These are phyloP conservation scores for Zasmidium angulare DNA, from an alignment of 2,329 filamentous ascomycete genomes.

Conservation along the genomic window DNA sequence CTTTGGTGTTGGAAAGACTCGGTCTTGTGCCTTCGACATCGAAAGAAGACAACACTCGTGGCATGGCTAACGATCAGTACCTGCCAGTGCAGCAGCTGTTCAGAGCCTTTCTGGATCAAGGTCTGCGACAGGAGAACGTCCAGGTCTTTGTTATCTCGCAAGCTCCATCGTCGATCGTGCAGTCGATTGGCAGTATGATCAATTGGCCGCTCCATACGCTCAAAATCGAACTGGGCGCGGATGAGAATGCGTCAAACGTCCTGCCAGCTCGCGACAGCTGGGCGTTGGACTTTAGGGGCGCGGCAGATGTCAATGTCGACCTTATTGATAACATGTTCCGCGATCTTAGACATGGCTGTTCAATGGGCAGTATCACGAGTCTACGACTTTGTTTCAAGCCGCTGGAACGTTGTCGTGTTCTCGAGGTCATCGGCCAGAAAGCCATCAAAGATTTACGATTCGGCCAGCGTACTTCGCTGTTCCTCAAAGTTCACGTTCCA, in stretches of 20 bases:
- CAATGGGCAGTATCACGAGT: slow-evolving; percentile 26
- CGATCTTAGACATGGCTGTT: slow-evolving; percentile 15
- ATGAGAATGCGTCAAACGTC: neutral
- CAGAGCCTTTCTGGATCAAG: slow-evolving; percentile 4
- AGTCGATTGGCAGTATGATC: slow-evolving; percentile 8
- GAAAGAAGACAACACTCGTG: slow-evolving; percentile 1
- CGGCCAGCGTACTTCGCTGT: slow-evolving; percentile 28
- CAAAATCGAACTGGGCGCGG: slow-evolving; percentile 15
- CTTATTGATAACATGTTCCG: slow-evolving; percentile 14
- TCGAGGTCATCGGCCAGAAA: slow-evolving; percentile 33
- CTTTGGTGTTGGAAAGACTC: slow-evolving; percentile 17
- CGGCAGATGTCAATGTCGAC: slow-evolving; percentile 11
- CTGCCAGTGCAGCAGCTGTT: slow-evolving; percentile 16
- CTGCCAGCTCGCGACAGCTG: slow-evolving; percentile 8
- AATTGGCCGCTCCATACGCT: slow-evolving; percentile 19
- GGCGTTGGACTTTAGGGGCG: slow-evolving; percentile 10
- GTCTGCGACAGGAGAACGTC: slow-evolving; percentile 3
- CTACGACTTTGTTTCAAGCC: slow-evolving; percentile 34
- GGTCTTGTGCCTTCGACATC: slow-evolving; percentile 14
- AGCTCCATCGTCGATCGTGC: slow-evolving; percentile 13
- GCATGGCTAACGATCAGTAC: slow-evolving; percentile 2
- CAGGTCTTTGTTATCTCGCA: slow-evolving; percentile 18
- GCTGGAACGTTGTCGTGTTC: slow-evolving; percentile 22
- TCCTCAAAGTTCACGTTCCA: slow-evolving; percentile 30
- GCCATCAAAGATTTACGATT: slow-evolving; percentile 25